A percentile compares a stretch with the other conserved stretches of the same genome.
These are phyloP conservation scores for Testicularia cyperi DNA, from an alignment of 1,284 basidiomycete genomes.

Conservation along the genomic window DNA sequence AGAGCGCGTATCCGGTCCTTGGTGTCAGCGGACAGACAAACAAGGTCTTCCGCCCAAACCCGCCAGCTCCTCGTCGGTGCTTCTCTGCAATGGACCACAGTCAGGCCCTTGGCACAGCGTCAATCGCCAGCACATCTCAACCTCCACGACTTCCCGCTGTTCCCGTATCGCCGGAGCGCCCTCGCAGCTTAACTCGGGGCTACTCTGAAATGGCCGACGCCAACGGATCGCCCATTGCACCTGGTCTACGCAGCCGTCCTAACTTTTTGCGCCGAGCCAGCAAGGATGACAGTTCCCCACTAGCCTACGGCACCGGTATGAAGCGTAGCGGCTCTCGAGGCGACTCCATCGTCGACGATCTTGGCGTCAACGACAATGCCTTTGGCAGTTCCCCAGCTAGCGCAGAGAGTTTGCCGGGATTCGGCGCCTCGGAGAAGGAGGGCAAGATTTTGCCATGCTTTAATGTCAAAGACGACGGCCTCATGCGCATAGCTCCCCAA, in stretches of 20 bases:
- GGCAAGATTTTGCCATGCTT: constrained; percentile 94
- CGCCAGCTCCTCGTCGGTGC: constrained; percentile 43
- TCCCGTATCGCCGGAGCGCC: constrained; percentile 25
- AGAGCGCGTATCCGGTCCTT: constrained; percentile 41
- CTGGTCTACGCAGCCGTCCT: constrained; percentile 14
- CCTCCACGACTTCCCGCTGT: no score
- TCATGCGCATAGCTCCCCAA: constrained; percentile 81
- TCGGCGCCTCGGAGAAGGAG: constrained; percentile 61
- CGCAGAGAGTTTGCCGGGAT: constrained; percentile 46
- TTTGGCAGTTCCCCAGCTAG: constrained; percentile 20
- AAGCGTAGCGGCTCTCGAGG: constrained; percentile 30
- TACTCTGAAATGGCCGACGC: constrained; percentile 28
- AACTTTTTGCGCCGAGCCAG: constrained; percentile 33
- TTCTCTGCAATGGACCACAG: constrained; percentile 39
- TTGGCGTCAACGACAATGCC: constrained; percentile 18
- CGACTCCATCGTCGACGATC: constrained; percentile 27
- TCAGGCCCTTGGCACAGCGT: no score
- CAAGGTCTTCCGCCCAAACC: constrained; percentile 20
- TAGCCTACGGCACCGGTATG: constrained; percentile 47
- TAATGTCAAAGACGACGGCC: constrained; percentile 85
- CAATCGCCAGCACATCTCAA: no score
- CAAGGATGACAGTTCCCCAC: constrained; percentile 52
- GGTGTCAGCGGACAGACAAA: constrained; percentile 21
- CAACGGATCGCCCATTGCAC: constrained; percentile 44
- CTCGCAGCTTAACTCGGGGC: constrained; percentile 9